Evolutionary conservation across 2,329 filamentous ascomycete species (phyloP), one percentile per base, ranked within the genome.

Genomic region (Zelopaecilomyces penicillatus): DNA sequence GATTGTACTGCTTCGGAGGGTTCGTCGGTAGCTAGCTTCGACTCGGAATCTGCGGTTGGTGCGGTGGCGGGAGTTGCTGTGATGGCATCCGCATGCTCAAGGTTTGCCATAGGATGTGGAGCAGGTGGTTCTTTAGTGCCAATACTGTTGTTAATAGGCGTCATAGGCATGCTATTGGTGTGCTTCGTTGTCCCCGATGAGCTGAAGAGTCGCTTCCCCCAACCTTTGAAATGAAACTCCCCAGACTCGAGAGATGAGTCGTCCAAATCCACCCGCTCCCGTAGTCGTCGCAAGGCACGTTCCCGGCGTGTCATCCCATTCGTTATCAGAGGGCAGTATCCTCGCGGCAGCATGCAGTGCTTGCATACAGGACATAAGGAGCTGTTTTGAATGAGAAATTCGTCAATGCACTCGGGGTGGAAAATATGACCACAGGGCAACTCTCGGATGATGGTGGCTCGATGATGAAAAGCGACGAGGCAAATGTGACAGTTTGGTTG

Each of bases 341-440:
- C 68, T 54, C 61, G 56, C 5, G 90, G 89, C 1, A 96, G 67
- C 56, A 90, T 87, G 41, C 78, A 86, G 49, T 83, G 78, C 62
- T 95, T 96, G 71, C 93, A 98, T 54, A 95, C 71, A 1, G 93
- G 91, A 57, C 93, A 98, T 2, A 96, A 73, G 12, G 87, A 94
- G 59, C 86, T 94, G 58, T 84, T 83, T 44, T 81, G 74, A 37
- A 76, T 73, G 9, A 97, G 71, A 56, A 93, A 95, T 26, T 82
- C 77, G 58, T 97, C 90, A 51, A 97, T 90, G 58, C 93, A 98
- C 52, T 86, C 83, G 0, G 87, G 84, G 53, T 98, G 91, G 64
- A 90, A 98, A 45, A 97, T 91, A 61, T 98, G 93, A 1, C 85
- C 82, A 55, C 93, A 98, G 0, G 87, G 81, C 3, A 97, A 71